Conservation (phyloP, 2,329 filamentous ascomycete genomes). For the Xylaria sp. region DNA sequence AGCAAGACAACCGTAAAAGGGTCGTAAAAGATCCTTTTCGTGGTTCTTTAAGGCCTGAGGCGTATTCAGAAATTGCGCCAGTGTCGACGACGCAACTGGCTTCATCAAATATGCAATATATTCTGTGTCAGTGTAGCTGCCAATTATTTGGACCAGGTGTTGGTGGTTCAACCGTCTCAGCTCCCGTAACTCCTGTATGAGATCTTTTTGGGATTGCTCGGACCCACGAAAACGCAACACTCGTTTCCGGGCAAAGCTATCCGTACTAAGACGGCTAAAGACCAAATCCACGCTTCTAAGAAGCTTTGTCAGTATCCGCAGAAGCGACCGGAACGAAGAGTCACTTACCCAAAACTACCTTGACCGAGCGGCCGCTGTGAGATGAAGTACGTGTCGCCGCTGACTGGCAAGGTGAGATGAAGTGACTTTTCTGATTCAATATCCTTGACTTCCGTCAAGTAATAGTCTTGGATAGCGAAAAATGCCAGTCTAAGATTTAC, state of each 20-base stretch:
- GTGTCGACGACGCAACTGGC: background rate
- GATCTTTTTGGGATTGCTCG: background rate
- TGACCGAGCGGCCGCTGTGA: conserved; percentile 22
- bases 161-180: background rate
- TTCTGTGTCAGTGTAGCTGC: background rate
- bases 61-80: background rate
- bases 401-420: conserved; percentile 9
- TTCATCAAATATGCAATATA: background rate
- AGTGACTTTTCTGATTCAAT: conserved; percentile 21
- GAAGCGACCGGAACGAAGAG: background rate
- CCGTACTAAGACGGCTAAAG: background rate
- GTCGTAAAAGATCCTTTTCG: background rate
- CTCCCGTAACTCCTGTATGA: background rate
- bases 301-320: background rate
- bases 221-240: background rate
- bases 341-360: conserved; percentile 16
- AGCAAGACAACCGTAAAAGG: background rate
- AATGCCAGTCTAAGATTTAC: conserved; percentile 19
- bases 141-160: background rate
- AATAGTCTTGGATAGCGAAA: conserved; percentile 28
- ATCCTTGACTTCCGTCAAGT: conserved; percentile 27
- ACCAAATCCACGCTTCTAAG: background rate
- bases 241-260: background rate
- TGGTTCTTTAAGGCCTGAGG: background rate
- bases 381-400: conserved; percentile 22